phyloP scores from a whole-genome alignment of 345 rosid genomes.

The Hibiscus trionum region DNA sequence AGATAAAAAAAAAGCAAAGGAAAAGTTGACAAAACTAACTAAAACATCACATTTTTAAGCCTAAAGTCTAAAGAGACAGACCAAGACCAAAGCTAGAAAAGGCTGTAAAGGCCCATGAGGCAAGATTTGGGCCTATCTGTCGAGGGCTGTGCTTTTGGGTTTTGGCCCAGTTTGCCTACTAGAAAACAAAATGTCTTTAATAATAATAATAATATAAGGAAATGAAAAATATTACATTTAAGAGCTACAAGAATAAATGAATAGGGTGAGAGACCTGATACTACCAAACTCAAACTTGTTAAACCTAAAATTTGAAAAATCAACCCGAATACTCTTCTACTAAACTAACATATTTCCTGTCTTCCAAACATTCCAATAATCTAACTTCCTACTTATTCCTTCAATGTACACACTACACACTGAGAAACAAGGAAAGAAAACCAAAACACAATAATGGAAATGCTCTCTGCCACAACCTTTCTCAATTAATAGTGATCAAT shows the following conservation, averaged over 20 bases:
- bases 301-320: slow-evolving; percentile 13
- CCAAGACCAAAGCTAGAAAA: neutral
- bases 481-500: slow-evolving; percentile 23
- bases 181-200: neutral
- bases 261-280: slow-evolving; percentile 10
- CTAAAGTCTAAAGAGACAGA: neutral
- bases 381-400: slow-evolving; percentile 29
- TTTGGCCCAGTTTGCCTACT: neutral
- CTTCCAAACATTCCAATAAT: slow-evolving; percentile 19
- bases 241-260: slow-evolving; percentile 15
- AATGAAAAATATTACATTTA: neutral
- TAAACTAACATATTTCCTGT: slow-evolving; percentile 1
- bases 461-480: neutral
- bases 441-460: slow-evolving; percentile 2
- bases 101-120: no score
- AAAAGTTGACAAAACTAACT: no score
- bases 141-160: neutral
- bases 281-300: neutral
- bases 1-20: no score
- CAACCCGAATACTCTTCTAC: slow-evolving; percentile 11
- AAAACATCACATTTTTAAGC: no score
- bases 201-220: neutral
- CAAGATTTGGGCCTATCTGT: neutral
- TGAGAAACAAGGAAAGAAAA: slow-evolving; percentile 15
- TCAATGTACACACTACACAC: slow-evolving; percentile 31